These are phyloP conservation scores for Trapa bicornis DNA, from an alignment of 345 rosid genomes.

Conservation along the genomic window DNA sequence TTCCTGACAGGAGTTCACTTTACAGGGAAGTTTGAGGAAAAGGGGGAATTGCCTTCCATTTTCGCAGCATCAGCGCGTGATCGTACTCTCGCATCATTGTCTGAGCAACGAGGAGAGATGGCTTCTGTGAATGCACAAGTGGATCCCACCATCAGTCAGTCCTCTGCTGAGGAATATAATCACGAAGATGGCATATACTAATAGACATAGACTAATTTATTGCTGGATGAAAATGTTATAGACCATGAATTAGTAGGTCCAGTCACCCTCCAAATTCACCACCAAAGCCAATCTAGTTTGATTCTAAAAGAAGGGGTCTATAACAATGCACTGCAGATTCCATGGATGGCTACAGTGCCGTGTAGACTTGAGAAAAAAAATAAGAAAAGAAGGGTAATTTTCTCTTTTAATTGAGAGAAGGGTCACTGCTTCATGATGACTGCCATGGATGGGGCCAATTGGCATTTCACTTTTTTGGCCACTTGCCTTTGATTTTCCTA, in stretches of 20 bases:
- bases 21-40: conserved; percentile 17
- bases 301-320: background rate
- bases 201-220: too few relatives aligned
- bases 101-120: background rate
- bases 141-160: too few relatives aligned
- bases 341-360: too few relatives aligned
- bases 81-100: background rate
- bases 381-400: too few relatives aligned
- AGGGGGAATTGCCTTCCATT: background rate
- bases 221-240: too few relatives aligned
- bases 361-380: too few relatives aligned
- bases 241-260: background rate
- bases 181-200: too few relatives aligned
- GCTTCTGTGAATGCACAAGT: too few relatives aligned
- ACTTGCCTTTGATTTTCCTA: conserved; percentile 6
- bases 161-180: too few relatives aligned
- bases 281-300: background rate
- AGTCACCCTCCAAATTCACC: background rate
- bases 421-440: conserved; percentile 13
- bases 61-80: conserved; percentile 9
- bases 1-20: conserved; percentile 26
- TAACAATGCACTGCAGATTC: background rate
- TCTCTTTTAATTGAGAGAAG: too few relatives aligned
- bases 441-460: conserved; percentile 4
- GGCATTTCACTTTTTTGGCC: conserved; percentile 20